Evolutionary conservation across 768 basidiomycete genomes (phyloP).

Genomic region (Mycena pura): DNA sequence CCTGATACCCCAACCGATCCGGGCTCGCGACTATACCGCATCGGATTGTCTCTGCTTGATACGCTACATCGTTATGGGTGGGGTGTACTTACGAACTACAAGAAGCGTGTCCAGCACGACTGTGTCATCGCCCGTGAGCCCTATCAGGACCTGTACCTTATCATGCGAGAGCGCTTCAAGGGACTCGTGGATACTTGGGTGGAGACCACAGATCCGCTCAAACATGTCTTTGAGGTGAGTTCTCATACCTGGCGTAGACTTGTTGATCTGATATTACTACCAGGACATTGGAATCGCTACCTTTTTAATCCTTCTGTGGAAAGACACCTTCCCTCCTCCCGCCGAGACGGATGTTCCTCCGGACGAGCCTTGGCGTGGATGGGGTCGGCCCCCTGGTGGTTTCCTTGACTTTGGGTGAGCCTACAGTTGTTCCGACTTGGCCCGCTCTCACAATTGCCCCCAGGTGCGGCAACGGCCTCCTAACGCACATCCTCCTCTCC

Average conservation of each 20-base stretch:
- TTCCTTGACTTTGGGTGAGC: constrained; percentile 89
- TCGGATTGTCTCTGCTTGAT: constrained; percentile 80
- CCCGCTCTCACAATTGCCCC: neutral
- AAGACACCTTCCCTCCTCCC: constrained; percentile 58
- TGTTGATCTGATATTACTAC: neutral
- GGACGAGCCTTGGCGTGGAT: constrained; percentile 64
- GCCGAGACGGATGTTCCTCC: constrained; percentile 16
- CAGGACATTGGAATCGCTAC: constrained; percentile 96
- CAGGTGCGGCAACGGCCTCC: constrained; percentile 92
- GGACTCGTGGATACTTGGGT: constrained; percentile 77
- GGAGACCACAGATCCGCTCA: constrained; percentile 84
- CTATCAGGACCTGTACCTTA: constrained; percentile 91
- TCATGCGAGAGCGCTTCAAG: constrained; percentile 86
- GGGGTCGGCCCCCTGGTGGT: constrained; percentile 84
- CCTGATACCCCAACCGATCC: constrained; percentile 51
- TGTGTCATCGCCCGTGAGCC: constrained; percentile 72
- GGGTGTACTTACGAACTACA: constrained; percentile 82
- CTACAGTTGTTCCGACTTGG: neutral
- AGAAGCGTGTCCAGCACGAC: constrained; percentile 88
- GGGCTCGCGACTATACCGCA: constrained; percentile 77
- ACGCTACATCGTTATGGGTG: constrained; percentile 88
- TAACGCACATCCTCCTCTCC: constrained; percentile 83
- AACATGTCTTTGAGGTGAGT: constrained; percentile 88
- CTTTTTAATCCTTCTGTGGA: constrained; percentile 93
- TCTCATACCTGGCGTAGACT: neutral